These are phyloP conservation scores for Mortierella sp. DNA, from an alignment of 371 early-diverging fungal genomes.

Conservation along the genomic window DNA sequence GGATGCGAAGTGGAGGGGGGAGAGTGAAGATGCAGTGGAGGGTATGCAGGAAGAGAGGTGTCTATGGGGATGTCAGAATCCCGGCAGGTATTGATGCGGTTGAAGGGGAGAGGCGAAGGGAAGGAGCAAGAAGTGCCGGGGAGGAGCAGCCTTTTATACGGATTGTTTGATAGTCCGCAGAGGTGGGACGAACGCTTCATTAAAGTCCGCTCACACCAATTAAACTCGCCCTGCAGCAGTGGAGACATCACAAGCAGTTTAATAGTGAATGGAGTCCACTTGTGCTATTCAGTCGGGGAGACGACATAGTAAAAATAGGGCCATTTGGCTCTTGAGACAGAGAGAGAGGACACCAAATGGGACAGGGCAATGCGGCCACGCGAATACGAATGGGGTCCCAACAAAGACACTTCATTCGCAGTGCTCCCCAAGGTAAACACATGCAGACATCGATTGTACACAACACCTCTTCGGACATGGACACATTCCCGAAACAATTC, in stretches of 20 bases:
- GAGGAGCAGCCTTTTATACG: background rate
- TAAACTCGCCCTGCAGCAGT: too few relatives aligned
- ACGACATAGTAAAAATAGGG: background rate
- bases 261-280: too few relatives aligned
- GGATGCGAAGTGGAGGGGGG: background rate
- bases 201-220: background rate
- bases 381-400: slow-evolving; percentile 4
- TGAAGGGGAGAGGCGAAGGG: slow-evolving; percentile 23
- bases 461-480: too few relatives aligned
- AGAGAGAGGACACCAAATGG: background rate
- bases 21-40: slow-evolving; percentile 6
- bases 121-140: slow-evolving; percentile 14
- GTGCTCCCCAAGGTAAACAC: too few relatives aligned
- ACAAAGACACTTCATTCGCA: background rate
- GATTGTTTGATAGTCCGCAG: background rate
- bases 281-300: background rate
- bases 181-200: background rate
- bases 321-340: too few relatives aligned
- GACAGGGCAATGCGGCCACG: slow-evolving; percentile 28
- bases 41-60: slow-evolving; percentile 1
- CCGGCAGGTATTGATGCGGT: slow-evolving; percentile 32
- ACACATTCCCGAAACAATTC: background rate
- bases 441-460: too few relatives aligned
- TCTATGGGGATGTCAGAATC: slow-evolving; percentile 9
- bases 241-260: too few relatives aligned